Conservation (phyloP, 2,329 filamentous ascomycete species). For the Arthrobotrys conoides region DNA sequence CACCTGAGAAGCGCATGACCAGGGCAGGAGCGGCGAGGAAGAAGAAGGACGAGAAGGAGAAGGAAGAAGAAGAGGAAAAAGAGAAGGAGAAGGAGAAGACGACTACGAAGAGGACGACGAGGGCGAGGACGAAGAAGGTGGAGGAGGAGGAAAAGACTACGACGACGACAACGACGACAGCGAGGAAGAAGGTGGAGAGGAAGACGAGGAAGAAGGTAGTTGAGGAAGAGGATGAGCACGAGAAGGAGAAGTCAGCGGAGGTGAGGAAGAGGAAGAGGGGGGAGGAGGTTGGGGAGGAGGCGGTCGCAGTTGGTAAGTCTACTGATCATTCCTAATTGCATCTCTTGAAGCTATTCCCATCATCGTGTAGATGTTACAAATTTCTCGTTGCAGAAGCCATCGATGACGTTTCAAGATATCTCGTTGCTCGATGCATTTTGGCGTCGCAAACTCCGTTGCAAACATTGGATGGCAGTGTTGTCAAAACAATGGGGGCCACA, state of each 20-base stretch:
- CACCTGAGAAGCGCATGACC: constrained; percentile 55
- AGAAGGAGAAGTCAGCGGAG: constrained; percentile 1
- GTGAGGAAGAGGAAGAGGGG: constrained; percentile 12
- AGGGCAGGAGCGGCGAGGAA: constrained; percentile 46
- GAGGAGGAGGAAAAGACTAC: background rate
- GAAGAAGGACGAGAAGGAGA: constrained; percentile 20
- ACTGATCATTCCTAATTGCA: background rate
- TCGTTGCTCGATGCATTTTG: background rate
- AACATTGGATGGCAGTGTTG: background rate
- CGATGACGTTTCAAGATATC: constrained; percentile 7
- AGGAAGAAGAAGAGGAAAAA: constrained; percentile 33
- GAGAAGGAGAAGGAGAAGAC: background rate
- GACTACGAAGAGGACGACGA: background rate
- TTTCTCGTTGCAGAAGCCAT: background rate
- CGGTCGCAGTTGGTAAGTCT: constrained; percentile 27
- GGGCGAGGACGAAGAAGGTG: constrained; percentile 17
- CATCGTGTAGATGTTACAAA: background rate
- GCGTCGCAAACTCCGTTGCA: background rate
- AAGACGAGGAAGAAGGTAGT: background rate
- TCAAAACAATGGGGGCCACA: background rate
- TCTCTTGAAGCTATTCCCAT: constrained; percentile 10
- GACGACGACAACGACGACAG: background rate
- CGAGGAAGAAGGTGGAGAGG: constrained; percentile 17
- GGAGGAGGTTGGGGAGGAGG: background rate
- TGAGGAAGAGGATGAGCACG: background rate